These are phyloP conservation scores for Suillus alpinus DNA, from an alignment of 768 basidiomycete species.

Conservation along the genomic window DNA sequence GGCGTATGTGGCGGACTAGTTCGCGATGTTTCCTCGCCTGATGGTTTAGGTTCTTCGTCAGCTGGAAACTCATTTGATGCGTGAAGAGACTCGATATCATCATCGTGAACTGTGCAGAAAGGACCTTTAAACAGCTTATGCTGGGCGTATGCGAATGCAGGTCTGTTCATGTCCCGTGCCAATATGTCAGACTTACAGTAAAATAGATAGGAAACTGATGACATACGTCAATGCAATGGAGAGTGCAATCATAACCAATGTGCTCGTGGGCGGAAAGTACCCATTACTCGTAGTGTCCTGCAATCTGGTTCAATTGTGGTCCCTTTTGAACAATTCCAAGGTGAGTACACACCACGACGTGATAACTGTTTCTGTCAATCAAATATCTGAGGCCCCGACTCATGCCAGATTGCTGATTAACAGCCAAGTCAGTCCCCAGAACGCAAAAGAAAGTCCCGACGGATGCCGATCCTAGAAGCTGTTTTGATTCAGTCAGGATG, in stretches of 20 bases:
- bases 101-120: constrained; percentile 36
- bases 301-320: constrained; percentile 4
- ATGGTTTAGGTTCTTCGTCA: constrained; percentile 18
- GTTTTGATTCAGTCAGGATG: background rate
- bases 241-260: constrained; percentile 48
- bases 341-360: constrained; percentile 44
- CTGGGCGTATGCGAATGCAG: constrained; percentile 51
- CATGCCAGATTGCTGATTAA: constrained; percentile 60
- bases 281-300: constrained; percentile 48
- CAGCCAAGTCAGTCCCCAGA: constrained; percentile 54
- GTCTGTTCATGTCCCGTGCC: constrained; percentile 32
- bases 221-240: constrained; percentile 59
- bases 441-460: constrained; percentile 57
- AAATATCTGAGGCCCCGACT: constrained; percentile 62
- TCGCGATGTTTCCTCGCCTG: constrained; percentile 11
- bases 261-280: constrained; percentile 50
- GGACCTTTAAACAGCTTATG: constrained; percentile 50
- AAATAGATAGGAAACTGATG: background rate
- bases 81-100: constrained; percentile 25
- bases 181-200: background rate
- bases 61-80: constrained; percentile 20
- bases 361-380: constrained; percentile 59
- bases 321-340: background rate
- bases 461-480: constrained; percentile 43
- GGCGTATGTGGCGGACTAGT: constrained; percentile 13